These are phyloP conservation scores for Tulasnella sp. DNA, from an alignment of 768 basidiomycete species.

Conservation along the genomic window DNA sequence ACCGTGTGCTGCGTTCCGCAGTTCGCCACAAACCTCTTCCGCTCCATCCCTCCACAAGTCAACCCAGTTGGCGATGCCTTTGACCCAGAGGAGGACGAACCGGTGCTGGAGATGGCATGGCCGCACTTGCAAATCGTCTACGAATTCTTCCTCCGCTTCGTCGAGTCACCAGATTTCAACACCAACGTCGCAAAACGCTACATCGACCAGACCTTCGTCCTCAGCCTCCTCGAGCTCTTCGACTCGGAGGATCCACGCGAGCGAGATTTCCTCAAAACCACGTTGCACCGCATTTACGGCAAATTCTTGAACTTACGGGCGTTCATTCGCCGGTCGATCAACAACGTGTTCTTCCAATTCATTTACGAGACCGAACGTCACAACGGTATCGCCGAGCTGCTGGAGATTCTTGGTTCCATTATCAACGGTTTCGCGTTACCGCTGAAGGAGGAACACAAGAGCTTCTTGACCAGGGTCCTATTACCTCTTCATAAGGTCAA, in stretches of 20 bases:
- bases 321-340: slow-evolving; percentile 98
- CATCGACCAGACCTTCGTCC: slow-evolving; percentile 94
- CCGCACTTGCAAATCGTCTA: slow-evolving; percentile 99
- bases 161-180: slow-evolving; percentile 98
- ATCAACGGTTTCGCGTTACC: slow-evolving; percentile 99
- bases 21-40: slow-evolving; percentile 98
- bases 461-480: slow-evolving; percentile 89
- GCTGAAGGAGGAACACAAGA: slow-evolving; percentile 99
- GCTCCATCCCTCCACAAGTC: slow-evolving; percentile 98
- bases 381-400: slow-evolving; percentile 97
- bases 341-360: slow-evolving; percentile 99
- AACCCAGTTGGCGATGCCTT: slow-evolving; percentile 98
- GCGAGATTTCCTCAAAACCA: slow-evolving; percentile 99
- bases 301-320: slow-evolving; percentile 99
- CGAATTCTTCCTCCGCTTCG: slow-evolving; percentile 99
- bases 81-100: slow-evolving; percentile 99
- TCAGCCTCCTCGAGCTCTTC: slow-evolving; percentile 95
- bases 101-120: slow-evolving; percentile 98
- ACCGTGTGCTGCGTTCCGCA: slow-evolving; percentile 45
- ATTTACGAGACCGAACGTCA: slow-evolving; percentile 98
- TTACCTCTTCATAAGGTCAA: slow-evolving; percentile 98
- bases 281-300: slow-evolving; percentile 97
- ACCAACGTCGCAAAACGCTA: slow-evolving; percentile 96
- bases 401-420: slow-evolving; percentile 98
- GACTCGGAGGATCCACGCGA: slow-evolving; percentile 99